A percentile compares a stretch with the other conserved stretches of the same genome.
phyloP scores from a whole-genome alignment of 495 filamentous ascomycete species.

The Tricharina praecox region DNA sequence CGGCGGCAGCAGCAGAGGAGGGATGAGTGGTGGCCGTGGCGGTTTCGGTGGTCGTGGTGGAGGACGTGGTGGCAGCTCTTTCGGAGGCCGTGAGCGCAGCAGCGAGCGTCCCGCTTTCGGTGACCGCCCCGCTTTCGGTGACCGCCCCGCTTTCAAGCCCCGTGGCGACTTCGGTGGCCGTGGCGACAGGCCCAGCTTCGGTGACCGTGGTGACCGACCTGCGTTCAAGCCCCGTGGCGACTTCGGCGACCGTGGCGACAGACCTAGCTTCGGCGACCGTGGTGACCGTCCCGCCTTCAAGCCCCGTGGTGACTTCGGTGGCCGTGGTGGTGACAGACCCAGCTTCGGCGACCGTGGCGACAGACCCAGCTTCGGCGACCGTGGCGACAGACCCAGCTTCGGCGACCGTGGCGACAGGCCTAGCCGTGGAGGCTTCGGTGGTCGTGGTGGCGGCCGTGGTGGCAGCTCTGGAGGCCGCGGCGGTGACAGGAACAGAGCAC shows the following conservation, averaged over 20 bases:
- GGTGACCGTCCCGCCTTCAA: constrained; percentile 2
- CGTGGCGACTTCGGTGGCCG: constrained; percentile 6
- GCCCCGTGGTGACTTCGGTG: too few species aligned
- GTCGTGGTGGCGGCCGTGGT: constrained; percentile 15
- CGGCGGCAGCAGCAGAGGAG: constrained; percentile 5
- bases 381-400: constrained; percentile 9
- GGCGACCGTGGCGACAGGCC: constrained; percentile 12
- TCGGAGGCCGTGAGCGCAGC: too few species aligned
- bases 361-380: constrained; percentile 5
- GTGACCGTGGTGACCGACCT: constrained; percentile 2
- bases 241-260: neutral
- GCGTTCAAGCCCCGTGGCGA: constrained; percentile 5
- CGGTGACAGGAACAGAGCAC: neutral
- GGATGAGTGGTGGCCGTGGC: constrained; percentile 5
- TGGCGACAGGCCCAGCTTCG: neutral
- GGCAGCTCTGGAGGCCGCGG: neutral
- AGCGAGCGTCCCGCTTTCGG: too few species aligned
- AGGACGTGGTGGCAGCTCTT: too few species aligned
- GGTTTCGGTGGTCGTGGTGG: too few species aligned
- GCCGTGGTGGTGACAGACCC: constrained; percentile 8
- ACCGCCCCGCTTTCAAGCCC: too few species aligned
- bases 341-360: constrained; percentile 7
- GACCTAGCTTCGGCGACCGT: neutral
- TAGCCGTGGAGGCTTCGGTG: constrained; percentile 7
- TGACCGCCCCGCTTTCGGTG: too few species aligned